A percentile compares a stretch with the other conserved stretches of the same genome.
Conservation (phyloP, 305 asterid species). For the Fraxinus velutina region DNA sequence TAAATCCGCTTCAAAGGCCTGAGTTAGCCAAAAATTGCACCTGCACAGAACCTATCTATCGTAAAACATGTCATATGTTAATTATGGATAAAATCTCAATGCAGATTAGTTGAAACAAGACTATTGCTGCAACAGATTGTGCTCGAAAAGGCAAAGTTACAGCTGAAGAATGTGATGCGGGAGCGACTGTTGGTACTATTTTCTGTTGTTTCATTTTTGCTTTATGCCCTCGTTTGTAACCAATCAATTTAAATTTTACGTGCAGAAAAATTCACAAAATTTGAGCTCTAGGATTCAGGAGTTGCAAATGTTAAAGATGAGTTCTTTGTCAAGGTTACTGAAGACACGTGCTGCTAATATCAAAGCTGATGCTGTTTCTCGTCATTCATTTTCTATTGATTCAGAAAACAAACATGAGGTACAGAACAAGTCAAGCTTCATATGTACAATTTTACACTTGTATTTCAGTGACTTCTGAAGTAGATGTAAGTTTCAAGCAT, state of each 20-base stretch:
- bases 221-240: conserved; percentile 9
- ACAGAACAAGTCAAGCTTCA: conserved; percentile 15
- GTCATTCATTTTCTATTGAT: conserved; percentile 30
- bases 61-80: conserved; percentile 10
- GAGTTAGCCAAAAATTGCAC: conserved; percentile 19
- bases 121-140: conserved; percentile 52
- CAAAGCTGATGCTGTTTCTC: conserved; percentile 31
- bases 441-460: conserved; percentile 11
- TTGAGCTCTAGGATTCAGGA: conserved; percentile 59
- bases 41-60: neutral
- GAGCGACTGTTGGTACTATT: conserved; percentile 65
- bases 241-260: conserved; percentile 25
- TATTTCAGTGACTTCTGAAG: neutral
- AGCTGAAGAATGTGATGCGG: conserved; percentile 58
- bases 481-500: neutral
- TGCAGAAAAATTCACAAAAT: conserved; percentile 60
- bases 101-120: conserved; percentile 62
- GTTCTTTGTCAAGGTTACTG: conserved; percentile 32
- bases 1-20: conserved; percentile 18
- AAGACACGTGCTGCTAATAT: conserved; percentile 25
- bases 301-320: conserved; percentile 42
- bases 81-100: conserved; percentile 28
- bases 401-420: conserved; percentile 45
- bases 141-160: conserved; percentile 64
- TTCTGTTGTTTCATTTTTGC: conserved; percentile 22